phyloP scores from a whole-genome alignment of 1,284 basidiomycete genomes.

The Boletus nobilissimus region DNA sequence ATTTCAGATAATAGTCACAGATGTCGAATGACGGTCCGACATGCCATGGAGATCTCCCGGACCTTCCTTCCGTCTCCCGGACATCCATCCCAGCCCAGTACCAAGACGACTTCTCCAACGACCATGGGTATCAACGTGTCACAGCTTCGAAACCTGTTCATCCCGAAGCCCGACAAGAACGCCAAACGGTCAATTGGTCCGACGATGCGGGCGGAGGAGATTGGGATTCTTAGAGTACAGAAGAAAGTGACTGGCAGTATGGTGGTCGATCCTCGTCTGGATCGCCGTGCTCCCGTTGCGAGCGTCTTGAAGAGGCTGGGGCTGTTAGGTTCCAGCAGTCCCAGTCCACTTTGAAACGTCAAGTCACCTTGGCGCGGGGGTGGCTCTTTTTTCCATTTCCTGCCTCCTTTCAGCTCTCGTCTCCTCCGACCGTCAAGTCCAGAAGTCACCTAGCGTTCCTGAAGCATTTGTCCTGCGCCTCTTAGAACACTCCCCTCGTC shows the following conservation, averaged over 20 bases:
- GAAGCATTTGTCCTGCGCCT: too few relatives aligned
- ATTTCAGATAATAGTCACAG: neutral
- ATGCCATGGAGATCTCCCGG: neutral
- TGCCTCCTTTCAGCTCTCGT: neutral
- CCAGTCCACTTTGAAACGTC: neutral
- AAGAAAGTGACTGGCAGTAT: neutral
- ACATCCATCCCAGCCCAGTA: neutral
- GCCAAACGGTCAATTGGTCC: constrained; percentile 2
- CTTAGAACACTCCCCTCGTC: too few relatives aligned
- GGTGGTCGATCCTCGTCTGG: neutral
- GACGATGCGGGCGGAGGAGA: neutral
- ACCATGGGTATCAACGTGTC: neutral
- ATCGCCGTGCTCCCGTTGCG: neutral
- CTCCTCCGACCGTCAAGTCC: too few relatives aligned
- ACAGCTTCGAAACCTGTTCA: constrained; percentile 3
- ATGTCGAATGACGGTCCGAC: neutral
- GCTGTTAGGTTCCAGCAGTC: neutral
- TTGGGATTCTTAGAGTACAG: neutral
- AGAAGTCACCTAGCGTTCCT: too few relatives aligned
- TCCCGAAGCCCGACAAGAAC: neutral
- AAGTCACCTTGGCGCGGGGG: neutral
- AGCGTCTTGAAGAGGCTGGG: neutral
- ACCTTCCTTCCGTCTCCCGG: constrained; percentile 5
- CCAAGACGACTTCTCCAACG: neutral
- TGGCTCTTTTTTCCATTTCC: neutral